Evolutionary conservation across 1,284 basidiomycete species (phyloP).

Genomic region (Trametes polyzona): DNA sequence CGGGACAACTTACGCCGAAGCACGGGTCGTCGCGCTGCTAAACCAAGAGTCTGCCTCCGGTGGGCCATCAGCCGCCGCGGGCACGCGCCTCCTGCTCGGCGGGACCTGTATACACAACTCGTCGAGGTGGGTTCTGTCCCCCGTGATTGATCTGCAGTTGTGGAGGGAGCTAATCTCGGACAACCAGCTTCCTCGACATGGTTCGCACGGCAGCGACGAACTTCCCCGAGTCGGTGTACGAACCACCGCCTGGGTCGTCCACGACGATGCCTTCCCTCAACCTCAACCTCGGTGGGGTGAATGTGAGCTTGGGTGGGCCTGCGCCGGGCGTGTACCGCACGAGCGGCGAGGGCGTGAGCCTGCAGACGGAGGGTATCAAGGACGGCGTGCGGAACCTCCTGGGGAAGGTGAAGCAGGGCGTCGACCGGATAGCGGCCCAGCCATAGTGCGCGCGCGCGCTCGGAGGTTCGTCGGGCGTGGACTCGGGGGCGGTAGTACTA

Average conservation of each 20-base stretch:
- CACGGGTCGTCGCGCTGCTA: conserved; percentile 78
- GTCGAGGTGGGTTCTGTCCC: conserved; percentile 59
- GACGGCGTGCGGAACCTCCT: conserved; percentile 87
- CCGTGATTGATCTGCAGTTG: conserved; percentile 14
- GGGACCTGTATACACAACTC: conserved; percentile 95
- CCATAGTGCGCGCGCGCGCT: conserved; percentile 16
- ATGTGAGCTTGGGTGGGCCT: conserved; percentile 87
- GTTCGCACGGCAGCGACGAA: conserved; percentile 61
- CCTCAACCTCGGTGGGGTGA: conserved; percentile 88
- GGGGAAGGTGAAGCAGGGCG: conserved; percentile 87
- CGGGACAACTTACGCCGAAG: conserved; percentile 94
- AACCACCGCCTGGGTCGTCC: conserved; percentile 70
- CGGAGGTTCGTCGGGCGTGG: conserved; percentile 12
- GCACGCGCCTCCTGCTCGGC: conserved; percentile 82
- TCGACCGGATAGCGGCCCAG: conserved; percentile 63
- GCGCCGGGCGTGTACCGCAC: conserved; percentile 83
- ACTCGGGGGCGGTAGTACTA: neutral
- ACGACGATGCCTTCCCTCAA: conserved; percentile 77
- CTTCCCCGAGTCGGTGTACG: conserved; percentile 69
- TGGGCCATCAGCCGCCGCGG: conserved; percentile 49
- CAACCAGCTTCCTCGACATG: conserved; percentile 71
- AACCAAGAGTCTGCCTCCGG: conserved; percentile 74
- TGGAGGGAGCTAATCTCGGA: conserved; percentile 11
- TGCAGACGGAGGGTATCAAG: conserved; percentile 82
- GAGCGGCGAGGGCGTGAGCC: conserved; percentile 60